Base-by-base conservation (phyloP, 768 basidiomycete species). In the Neoboletus subvelutipes region DNA sequence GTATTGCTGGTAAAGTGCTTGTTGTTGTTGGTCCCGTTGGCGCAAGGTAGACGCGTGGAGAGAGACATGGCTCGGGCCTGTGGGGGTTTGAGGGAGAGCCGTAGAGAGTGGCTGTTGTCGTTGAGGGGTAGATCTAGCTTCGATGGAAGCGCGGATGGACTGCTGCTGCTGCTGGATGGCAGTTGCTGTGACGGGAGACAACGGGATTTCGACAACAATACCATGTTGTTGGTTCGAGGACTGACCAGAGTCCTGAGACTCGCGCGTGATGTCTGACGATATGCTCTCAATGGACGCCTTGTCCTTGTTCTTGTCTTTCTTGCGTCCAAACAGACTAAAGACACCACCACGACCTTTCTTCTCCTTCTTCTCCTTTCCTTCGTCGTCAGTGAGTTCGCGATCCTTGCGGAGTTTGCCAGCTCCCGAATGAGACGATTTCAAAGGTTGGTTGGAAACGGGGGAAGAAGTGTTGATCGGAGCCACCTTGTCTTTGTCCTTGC, bases 11-110 rank as follows among this genome's bases (percentile, higher is more conserved):
- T 96, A 97, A 31, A 91, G 74, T 11, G 85, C 85, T 70, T 94
- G 92, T 54, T 94, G 89, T 61, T 94, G 88, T 69, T 92, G 88
- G 61, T 97, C 94, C 51, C 85, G 83, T 72, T 94, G 90, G 57
- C 92, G 88, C 39, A 97, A 76, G 47, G 88, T 84, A 15, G 83
- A 72, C 4, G 82, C 77, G 46, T 85, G 83, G n/a, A 78, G 76
- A 10, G 83, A 89, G 11, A 90, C 80, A 45, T 80, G 81, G 2
- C 65, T 62, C 1, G 66, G 62, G 53, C 67, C 55, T 57, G 62
- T 57, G 0, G 71, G 67, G 64, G 64, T 72, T 60, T 64, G 75
- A 66, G 56, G 72, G 50, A 62, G 67, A 37, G 15, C 31, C 20
- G 41, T 18, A 28, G 75, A 69, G 24, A 52, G 61, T 10, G 57